Base-by-base conservation (phyloP, 495 filamentous ascomycete genomes). In the Polyplosphaeria fusca region DNA sequence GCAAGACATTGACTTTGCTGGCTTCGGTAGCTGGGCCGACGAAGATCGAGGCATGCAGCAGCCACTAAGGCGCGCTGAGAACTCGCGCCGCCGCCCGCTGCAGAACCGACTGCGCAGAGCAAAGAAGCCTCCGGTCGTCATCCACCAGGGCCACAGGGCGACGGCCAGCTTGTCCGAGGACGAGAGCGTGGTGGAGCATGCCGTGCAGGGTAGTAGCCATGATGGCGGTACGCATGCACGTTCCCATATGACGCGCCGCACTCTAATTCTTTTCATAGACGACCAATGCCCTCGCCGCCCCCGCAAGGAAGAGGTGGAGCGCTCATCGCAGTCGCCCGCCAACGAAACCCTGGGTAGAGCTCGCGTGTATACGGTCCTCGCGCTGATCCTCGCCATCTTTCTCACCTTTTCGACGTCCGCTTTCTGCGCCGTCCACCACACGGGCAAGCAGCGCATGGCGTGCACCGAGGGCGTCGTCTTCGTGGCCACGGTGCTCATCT, bases 381-480 rank as follows among this genome's bases (percentile, higher is more conserved):
- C n/a, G 14, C 35, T 52, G n/a, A 28, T 55, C 26, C 18, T 42
- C 23, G 58, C 51, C n/a, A 61, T 54, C 18, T 16, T 37, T 18
- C 39, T 61, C 9, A 61, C 51, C 1, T 23, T 61, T n/a, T n/a
- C n/a, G 20, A 25, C 19, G 14, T 28, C 55, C 24, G 42, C 37
- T 4, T 16, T 43, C 3, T 55, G 39, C 19, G 58, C 35, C 4
- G 26, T 47, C 45, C 52, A 42, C 40, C 20, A 43, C 38, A 55
- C 51, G 16, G 50, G 58, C 30, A 58, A 52, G 28, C 38, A 24
- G 14, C 58, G 51, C 38, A 55, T 61, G 37, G 23, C n/a, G 3
- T 55, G 58, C 45, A 61, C 51, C 1, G 55, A 61, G 19, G 51
- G 32, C 9, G 38, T 61, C 20, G 49, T 61, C 19, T 55, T 55